phyloP scores from a whole-genome alignment of 169 alveolate genomes.

The Cryptosporidium meleagridis region DNA sequence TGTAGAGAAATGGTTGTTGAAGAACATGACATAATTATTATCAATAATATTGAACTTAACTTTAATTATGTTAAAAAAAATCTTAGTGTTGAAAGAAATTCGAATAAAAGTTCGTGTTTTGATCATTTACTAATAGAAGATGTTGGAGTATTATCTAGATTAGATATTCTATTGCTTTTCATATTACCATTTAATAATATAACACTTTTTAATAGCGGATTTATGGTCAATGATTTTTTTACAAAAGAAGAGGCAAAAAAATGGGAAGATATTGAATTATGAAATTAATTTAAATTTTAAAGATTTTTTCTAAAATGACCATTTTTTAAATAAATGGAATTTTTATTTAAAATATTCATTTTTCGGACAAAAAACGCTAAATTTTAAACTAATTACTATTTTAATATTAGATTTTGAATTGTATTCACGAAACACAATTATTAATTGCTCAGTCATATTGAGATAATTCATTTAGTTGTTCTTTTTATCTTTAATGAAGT shows the following conservation, averaged over 20 bases:
- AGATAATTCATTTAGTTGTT: no score
- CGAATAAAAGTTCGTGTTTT: neutral
- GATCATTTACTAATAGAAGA: conserved; percentile 26
- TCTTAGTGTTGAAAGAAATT: neutral
- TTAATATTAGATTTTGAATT: no score
- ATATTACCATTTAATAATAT: neutral
- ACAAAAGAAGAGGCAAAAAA: neutral
- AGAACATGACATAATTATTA: neutral
- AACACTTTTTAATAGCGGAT: neutral
- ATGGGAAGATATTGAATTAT: neutral
- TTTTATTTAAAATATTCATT: no score
- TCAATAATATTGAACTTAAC: neutral
- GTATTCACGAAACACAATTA: neutral
- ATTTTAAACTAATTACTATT: no score
- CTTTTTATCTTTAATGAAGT: no score
- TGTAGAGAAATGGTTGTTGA: neutral
- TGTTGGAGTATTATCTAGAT: neutral
- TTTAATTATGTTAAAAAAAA: neutral
- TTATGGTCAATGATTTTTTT: neutral
- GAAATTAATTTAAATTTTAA: no score
- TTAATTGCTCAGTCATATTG: no score
- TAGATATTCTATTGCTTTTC: conserved; percentile 5
- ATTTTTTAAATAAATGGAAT: no score
- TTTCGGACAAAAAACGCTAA: no score
- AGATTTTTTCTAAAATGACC: no score